Base-by-base conservation (phyloP, 768 basidiomycete species). In the Suillus alpinus region DNA sequence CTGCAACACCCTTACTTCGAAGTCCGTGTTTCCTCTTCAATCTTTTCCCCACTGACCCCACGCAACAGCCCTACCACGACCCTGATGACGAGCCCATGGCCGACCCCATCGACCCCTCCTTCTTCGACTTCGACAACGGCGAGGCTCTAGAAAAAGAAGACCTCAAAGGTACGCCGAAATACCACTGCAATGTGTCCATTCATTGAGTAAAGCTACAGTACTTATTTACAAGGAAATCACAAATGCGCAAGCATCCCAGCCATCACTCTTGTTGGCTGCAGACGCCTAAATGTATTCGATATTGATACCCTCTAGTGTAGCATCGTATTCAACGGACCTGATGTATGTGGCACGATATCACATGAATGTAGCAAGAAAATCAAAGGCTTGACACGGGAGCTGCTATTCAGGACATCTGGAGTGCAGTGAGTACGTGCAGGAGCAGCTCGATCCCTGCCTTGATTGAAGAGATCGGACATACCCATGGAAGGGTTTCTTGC, bases 1-100 rank as follows among this genome's bases (percentile, higher is more conserved):
- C 78, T 98, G 57, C 83, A 84, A 62, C 96, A 98, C 76, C 93
- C 94, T 0, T 97, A 97, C 73, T 80, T 96, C 29, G 85, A 86
- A 78, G 92, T 90, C 59, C 37, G 80, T 71, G 6, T 63, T 39
- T n/a, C 37, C 18, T 40, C 16, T 13, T 29, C 18, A 29, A 9
- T 32, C 6, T 18, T 31, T 41, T 44, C 31, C 26, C 13, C 31
- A 2, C 40, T 59, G 57, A 56, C 56, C 34, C n/a, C 6, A 4
- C 18, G n/a, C 16, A 31, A 14, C 63, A 91, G 90, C 86, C 92
- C 0, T 94, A 95, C 67, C 94, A 95, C 63, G 95, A 96, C 68
- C 85, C 89, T 6, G 84, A 86, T 13, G 95, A 98, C 69, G 95
- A 97, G 70, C 95, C 95, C 0, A 83, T 84, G 1, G 94, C 95